Percentiles rank a stretch among this genome's conserved stretches.
phyloP scores from a whole-genome alignment of 768 basidiomycete species.

The Collybiopsis confluens region DNA sequence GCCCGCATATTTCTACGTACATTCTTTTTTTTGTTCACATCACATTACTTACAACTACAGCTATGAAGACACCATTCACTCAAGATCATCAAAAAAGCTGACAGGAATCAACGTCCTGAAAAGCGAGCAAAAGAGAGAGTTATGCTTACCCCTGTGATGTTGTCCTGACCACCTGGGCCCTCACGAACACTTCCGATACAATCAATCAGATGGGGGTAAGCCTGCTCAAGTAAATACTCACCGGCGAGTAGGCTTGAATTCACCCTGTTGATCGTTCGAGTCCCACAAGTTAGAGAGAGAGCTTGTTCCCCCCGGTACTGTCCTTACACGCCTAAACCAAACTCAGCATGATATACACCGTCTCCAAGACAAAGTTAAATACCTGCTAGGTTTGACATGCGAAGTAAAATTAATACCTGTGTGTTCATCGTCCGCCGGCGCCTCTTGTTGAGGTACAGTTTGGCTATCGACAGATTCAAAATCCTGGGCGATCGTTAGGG shows the following conservation, averaged over 20 bases:
- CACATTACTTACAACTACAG: not conserved
- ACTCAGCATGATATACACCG: not conserved
- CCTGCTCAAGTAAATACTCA: constrained; percentile 21
- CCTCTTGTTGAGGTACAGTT: not conserved
- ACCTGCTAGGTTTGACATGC: constrained; percentile 50
- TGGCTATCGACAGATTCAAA: not conserved
- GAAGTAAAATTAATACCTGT: constrained; percentile 32
- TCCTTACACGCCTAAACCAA: constrained; percentile 36
- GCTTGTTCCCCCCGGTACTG: constrained; percentile 40
- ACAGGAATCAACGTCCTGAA: too few relatives aligned
- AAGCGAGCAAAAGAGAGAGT: not conserved
- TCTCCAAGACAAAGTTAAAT: not conserved
- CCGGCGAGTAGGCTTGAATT: constrained; percentile 72
- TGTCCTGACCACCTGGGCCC: constrained; percentile 64
- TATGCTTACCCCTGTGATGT: constrained; percentile 39
- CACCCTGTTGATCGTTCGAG: constrained; percentile 30
- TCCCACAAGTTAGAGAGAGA: constrained; percentile 47
- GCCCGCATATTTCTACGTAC: too few relatives aligned
- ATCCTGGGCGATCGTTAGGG: not conserved
- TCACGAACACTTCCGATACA: constrained; percentile 60
- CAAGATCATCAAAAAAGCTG: not conserved
- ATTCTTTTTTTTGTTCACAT: too few relatives aligned
- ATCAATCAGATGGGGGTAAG: not conserved
- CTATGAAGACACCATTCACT: too few relatives aligned
- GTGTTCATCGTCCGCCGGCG: constrained; percentile 22